Conservation (phyloP, 2,329 filamentous ascomycete genomes). For the Claviceps sp. region DNA sequence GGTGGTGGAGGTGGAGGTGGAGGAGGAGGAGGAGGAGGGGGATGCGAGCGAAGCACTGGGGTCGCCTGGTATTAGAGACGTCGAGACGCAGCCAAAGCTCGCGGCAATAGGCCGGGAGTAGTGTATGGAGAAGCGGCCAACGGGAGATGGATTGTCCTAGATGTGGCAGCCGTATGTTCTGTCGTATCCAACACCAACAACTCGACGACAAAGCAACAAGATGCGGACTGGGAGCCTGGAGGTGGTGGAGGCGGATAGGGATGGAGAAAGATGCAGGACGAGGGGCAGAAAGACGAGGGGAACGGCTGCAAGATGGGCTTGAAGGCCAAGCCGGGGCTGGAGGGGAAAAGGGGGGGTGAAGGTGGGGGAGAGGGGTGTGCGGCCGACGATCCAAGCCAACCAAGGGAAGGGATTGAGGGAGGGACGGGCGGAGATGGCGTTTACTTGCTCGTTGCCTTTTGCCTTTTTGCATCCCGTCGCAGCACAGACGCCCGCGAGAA, state of each 20-base stretch:
- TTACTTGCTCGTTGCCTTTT: background rate
- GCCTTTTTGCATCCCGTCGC: background rate
- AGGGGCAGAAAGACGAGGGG: constrained; percentile 1
- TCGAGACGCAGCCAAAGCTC: constrained; percentile 5
- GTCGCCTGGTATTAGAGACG: constrained; percentile 4
- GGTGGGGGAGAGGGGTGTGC: background rate
- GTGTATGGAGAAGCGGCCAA: background rate
- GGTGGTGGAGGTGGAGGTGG: constrained; percentile 10
- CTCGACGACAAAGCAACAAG: constrained; percentile 2
- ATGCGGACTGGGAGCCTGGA: background rate
- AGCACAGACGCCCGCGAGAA: too few species aligned
- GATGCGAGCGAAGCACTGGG: constrained; percentile 8
- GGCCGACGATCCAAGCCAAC: background rate
- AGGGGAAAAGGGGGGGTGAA: background rate
- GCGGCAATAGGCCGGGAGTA: constrained; percentile 6
- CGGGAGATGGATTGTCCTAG: background rate
- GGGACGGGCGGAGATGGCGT: background rate
- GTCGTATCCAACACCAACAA: background rate
- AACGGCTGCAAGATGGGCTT: constrained; percentile 6
- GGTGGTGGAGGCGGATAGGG: constrained; percentile 5
- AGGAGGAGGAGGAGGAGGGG: background rate
- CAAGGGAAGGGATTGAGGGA: background rate
- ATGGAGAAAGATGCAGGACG: constrained; percentile 3
- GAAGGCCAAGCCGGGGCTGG: background rate
- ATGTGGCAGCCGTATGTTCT: background rate